Base-by-base conservation (phyloP, 805 yeast species). In the Ogataea paraovalis region DNA sequence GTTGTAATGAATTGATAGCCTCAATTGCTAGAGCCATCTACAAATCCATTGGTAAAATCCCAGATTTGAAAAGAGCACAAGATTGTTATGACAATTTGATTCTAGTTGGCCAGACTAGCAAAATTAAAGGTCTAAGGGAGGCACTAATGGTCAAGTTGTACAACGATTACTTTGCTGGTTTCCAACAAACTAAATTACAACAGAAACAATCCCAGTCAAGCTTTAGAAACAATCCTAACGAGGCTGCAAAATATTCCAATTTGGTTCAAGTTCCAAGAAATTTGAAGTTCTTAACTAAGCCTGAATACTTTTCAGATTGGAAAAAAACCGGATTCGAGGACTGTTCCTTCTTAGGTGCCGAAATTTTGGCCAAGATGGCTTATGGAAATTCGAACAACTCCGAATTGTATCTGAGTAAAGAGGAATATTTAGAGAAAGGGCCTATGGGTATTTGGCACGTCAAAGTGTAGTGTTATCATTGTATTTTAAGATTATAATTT, bases 271-370 rank as follows among this genome's bases (percentile, higher is more conserved):
- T 84, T 2, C 98, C 97, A 20, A 80, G 82, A n/a, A 72, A 82
- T 13, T 76, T 91, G 47, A 80, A 78, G 54, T 61, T 81, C 43
- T 80, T 83, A 22, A 83, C 84, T 58, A 76, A 80, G 64, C 95
- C 97, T 0, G 98, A 92, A 47, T 91, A 92, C 66, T 92, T 92
- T 68, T 87, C 96, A 1, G 96, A 88, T 55, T 92, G 97, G 97
- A 91, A 91, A 68, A 80, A 80, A 64, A 67, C 68, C 34, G 90
- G 92, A 1, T 83, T 85, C 77, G 82, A 84, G 48, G 90, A 87
- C 55, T 79, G 84, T 28, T 75, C 80, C 49, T 88, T 91, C 61
- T 69, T 91, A 51, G 98, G 98, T 2, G 96, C 87, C 2, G 87
- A 89, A 66, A 86, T 91, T 42, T 84, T 88, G 39, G 80, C 96